Evolutionary conservation across 805 yeast genomes (phyloP), one percentile per base, ranked within the genome.

Genomic region (Priceomyces castillae): DNA sequence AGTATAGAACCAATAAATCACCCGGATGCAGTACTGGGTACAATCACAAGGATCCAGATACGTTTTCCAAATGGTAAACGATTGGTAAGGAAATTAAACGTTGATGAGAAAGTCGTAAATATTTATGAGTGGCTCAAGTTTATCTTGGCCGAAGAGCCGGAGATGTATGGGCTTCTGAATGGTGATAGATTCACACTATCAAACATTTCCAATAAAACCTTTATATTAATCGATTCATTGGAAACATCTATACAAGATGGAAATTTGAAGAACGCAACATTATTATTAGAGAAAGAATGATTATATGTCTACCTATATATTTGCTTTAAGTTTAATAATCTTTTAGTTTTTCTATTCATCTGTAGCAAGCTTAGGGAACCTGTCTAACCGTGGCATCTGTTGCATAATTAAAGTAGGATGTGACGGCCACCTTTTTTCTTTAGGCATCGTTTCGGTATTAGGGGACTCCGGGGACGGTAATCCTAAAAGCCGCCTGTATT

Each of bases 31-130:
- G 82, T 76, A 9, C 76, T 79, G 0, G 64, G 71, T 6, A 15
- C 30, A 7, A 71, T 81, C 0, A 87, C 97, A 0, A 73, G 97
- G 54, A 77, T 94, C 19, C 97, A 89, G 63, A 80, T 90, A 12
- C 77, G 97, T 58, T 76, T 90, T 46, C 95, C 94, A 2, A 84
- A 80, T 56, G 97, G 97, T 4, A 77, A 80, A 47, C 77, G 89
- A 47, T 68, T 79, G 15, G 73, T 86, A 12, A 80, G 77, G 39
- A 78, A 78, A 38, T 84, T 92, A 58, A 64, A 65, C 7, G 55
- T 76, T 9, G 22, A 43, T 3, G 95, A 86, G 50, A 68, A 74
- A 2, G 88, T 94, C 0, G 46, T 69, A 2, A 62, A 59, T 1
- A 61, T 94, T 1, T 94, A 77, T 60, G 84, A 81, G 52, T 79